Base-by-base conservation (phyloP, 176 grass and related monocot species). In the Aegilops tauschii region DNA sequence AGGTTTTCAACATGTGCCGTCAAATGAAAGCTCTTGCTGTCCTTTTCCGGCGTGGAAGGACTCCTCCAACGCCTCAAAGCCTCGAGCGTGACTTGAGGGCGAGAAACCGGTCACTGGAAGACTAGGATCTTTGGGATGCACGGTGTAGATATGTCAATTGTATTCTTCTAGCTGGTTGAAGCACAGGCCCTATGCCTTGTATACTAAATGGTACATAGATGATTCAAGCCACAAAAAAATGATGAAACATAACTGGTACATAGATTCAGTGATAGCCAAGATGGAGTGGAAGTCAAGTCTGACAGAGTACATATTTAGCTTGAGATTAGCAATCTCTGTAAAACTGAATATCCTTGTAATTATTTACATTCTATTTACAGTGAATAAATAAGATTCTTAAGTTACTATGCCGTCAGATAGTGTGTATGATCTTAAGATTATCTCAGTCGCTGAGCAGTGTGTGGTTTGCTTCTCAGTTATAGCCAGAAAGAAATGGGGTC, bases 1-100 rank as follows among this genome's bases (percentile, higher is more conserved):
- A 98, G 94, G 94, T 98, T 77, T 96, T 98, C 69, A 90, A 84
- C 66, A 91, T 98, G 18, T 98, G 97, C 80, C 88, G 28, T 34
- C 86, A 87, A 32, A 94, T 94, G 94, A 96, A 91, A 86, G 94
- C 92, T 6, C 89, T 98, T 58, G 94, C 92, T 11, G 94, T 98
- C 84, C 88, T 96, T 65, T 98, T 98, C 74, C 92, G 94, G 2
- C 89, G 87, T 54, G 97, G 94, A 52, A 88, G 35, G 58, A 87
- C 88, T 37, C 97, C 92, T 75, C 94, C 97, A 36, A 86, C 79
- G 67, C 92, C 97, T 4, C 88, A 85, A 82, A 96, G 94, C 76
- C 94, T 98, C 0, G 92, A 96, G 68, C 92, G 67, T 0, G 91
- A 98, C 77, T 52, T 98, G 20, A 91, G 87, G 88, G 94, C 96